Conservation (phyloP, 2,329 filamentous ascomycete genomes). For the Chrysosphaeria jannelii region DNA sequence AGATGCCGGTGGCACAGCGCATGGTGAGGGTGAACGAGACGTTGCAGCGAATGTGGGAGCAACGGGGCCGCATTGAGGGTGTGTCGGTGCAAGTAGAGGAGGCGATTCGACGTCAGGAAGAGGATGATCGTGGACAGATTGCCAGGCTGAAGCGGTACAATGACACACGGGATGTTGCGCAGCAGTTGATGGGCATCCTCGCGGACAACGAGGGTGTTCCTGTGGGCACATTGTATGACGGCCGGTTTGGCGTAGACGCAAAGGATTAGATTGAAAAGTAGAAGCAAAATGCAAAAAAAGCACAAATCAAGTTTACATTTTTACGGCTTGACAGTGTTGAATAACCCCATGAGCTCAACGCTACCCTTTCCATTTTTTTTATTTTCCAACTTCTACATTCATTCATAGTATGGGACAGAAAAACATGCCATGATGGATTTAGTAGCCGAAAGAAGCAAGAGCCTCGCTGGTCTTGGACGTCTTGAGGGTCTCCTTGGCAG, state of each 20-base stretch:
- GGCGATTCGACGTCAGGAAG: too few relatives aligned
- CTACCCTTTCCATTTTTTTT: slow-evolving; percentile 1
- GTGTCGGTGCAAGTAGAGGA: not conserved
- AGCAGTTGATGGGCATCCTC: slow-evolving; percentile 11
- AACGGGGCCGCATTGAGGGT: too few relatives aligned
- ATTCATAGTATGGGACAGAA: not conserved
- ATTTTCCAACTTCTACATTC: not conserved
- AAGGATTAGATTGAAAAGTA: slow-evolving; percentile 2
- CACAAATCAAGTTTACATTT: too few relatives aligned
- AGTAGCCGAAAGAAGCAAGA: slow-evolving; percentile 79
- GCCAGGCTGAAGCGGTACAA: slow-evolving; percentile 10
- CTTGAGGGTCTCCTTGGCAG: slow-evolving; percentile 77
- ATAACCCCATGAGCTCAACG: too few relatives aligned
- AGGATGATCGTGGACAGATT: slow-evolving; percentile 5
- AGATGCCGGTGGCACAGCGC: too few relatives aligned
- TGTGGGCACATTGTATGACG: slow-evolving; percentile 8
- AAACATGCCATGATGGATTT: too few relatives aligned
- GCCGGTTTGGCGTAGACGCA: slow-evolving; percentile 8
- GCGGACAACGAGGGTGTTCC: slow-evolving; percentile 10
- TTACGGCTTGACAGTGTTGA: too few relatives aligned
- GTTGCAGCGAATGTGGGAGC: too few relatives aligned
- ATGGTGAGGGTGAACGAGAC: too few relatives aligned
- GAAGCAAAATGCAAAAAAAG: not conserved
- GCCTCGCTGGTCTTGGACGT: slow-evolving; percentile 67
- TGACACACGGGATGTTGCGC: slow-evolving; percentile 11